Evolutionary conservation across 1,284 basidiomycete genomes (phyloP), one percentile per base, ranked within the genome.

Genomic region (Irpex sp.): DNA sequence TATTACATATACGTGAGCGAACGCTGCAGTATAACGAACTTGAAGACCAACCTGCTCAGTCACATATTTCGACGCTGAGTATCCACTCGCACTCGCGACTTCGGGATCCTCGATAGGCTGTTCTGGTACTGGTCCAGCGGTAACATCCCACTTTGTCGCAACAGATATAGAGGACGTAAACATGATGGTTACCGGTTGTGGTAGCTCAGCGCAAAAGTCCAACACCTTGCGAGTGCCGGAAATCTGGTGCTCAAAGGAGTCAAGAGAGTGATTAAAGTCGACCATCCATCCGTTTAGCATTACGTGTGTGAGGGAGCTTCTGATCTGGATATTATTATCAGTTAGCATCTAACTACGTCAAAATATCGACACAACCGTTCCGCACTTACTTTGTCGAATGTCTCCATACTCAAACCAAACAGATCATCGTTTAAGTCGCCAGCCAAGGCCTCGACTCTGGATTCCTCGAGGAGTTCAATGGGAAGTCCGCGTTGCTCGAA

Each of bases 241-340:
- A 12, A 77, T 61, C 33, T 72, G 66, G 1, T 63, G 57, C 52
- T 77, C 74, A 56, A 74, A 74, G 6, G 73, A 73, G 3, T 66
- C 60, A 18, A 75, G 51, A 5, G 66, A 63, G 0, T 73, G 63
- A 18, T 76, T 77, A 64, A 77, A 77, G 64, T 78, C 69, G 3
- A 76, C 63, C 2, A 67, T 65, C 73, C 73, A 77, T 0, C 71
- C 74, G 47, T 65, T 67, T 57, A 66, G 65, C 7, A 70, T 62
- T 52, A 69, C 63, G 51, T 64, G 63, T 3, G 67, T 67, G 23
- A 63, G 59, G 10, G 66, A 64, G 10, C n/a, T 9, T 35, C 48
- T 57, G 14, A 69, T 64, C 65, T 67, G 23, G 14, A 42, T n/a
- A 10, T 42, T 10, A 56, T 14, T 19, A 42, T 33, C 14, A 36